These are phyloP conservation scores for Boletus edulis DNA, from an alignment of 768 basidiomycete species.

Conservation along the genomic window DNA sequence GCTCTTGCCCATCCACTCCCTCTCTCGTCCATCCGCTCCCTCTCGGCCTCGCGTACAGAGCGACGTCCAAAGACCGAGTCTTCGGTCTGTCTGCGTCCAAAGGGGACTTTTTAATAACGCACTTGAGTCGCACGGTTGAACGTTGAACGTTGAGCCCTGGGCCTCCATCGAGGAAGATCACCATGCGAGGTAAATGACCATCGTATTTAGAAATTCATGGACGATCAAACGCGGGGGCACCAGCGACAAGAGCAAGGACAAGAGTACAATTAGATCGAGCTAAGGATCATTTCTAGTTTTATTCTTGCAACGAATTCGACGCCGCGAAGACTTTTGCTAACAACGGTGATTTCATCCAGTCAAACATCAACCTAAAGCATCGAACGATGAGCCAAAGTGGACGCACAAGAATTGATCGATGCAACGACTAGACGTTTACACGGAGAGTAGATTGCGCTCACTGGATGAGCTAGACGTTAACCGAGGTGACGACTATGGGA, in stretches of 20 bases:
- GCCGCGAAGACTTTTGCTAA: not conserved
- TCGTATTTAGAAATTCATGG: slow-evolving; percentile 9
- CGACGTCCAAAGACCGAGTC: no score
- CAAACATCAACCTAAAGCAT: slow-evolving; percentile 1
- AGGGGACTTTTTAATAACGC: no score
- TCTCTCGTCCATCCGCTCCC: no score
- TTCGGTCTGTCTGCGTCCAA: no score
- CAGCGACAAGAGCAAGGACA: not conserved
- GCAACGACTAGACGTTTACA: not conserved
- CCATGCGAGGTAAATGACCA: slow-evolving; percentile 8
- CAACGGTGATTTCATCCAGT: not conserved
- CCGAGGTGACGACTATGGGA: slow-evolving; percentile 1
- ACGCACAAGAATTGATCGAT: slow-evolving; percentile 18
- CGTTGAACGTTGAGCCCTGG: no score
- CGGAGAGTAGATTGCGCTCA: slow-evolving; percentile 8
- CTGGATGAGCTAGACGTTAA: slow-evolving; percentile 16
- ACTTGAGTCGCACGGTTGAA: not conserved
- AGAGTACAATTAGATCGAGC: slow-evolving; percentile 12
- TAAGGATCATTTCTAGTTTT: slow-evolving; percentile 7
- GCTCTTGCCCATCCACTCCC: no score
- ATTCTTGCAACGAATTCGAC: not conserved
- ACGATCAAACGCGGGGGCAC: slow-evolving; percentile 4
- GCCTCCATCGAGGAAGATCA: not conserved
- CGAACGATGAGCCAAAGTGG: not conserved
- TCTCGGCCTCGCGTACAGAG: no score